Percentiles rank a stretch among this genome's conserved stretches.
Evolutionary conservation across 495 filamentous ascomycete genomes (phyloP).

Genomic region (Penicillium samsonianum): DNA sequence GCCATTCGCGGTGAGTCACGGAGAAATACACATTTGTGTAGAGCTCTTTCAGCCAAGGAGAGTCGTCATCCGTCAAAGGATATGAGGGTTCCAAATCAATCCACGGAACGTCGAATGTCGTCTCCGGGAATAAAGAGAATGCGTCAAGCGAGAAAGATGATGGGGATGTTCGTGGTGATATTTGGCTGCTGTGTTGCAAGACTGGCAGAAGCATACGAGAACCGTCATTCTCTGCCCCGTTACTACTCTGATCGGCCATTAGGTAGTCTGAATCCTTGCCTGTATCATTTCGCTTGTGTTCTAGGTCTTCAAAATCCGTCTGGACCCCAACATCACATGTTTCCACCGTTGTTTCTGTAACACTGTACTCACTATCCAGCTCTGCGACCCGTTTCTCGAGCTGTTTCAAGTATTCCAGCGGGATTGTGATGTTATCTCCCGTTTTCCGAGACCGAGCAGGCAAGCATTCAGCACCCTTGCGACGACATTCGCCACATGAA

Average conservation of each 20-base stretch:
- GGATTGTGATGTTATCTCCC: constrained; percentile 36
- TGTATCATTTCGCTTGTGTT: neutral
- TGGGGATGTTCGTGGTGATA: constrained; percentile 8
- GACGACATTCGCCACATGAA: constrained; percentile 35
- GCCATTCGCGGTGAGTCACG: constrained; percentile 38
- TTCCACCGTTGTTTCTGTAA: constrained; percentile 1
- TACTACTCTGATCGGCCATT: neutral
- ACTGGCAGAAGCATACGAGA: constrained; percentile 11
- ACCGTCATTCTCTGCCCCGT: constrained; percentile 7
- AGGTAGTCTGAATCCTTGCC: neutral
- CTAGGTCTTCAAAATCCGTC: constrained; percentile 21
- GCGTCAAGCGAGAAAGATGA: constrained; percentile 13
- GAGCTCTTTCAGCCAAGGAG: constrained; percentile 29
- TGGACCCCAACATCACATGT: constrained; percentile 34
- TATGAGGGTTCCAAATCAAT: constrained; percentile 17
- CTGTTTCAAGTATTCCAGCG: constrained; percentile 35
- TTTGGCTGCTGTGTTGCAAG: neutral
- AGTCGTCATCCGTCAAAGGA: constrained; percentile 17
- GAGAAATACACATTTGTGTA: constrained; percentile 38
- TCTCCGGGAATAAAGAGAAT: constrained; percentile 12
- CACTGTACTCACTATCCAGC: constrained; percentile 14
- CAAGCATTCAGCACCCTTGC: constrained; percentile 37
- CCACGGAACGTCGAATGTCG: constrained; percentile 22
- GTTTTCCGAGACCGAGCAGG: constrained; percentile 31
- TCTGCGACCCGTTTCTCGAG: constrained; percentile 31